A percentile compares a stretch with the other conserved stretches of the same genome.
These are phyloP conservation scores for Cronartium ribicola DNA, from an alignment of 1,284 basidiomycete species.

Conservation along the genomic window DNA sequence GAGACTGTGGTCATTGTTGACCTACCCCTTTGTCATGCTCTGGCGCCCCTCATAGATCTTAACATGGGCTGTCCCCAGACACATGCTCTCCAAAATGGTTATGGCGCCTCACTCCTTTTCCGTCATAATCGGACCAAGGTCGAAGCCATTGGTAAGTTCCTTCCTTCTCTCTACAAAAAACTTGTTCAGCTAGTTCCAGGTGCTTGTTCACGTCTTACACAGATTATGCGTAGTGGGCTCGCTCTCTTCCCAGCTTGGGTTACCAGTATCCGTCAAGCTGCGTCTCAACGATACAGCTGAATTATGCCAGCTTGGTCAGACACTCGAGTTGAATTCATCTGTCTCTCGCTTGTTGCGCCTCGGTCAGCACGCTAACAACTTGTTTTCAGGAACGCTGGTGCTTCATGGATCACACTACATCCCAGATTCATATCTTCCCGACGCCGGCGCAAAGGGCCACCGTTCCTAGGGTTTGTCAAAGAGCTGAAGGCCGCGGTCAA, in stretches of 20 bases:
- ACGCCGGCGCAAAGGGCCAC: slow-evolving; percentile 64
- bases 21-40: neutral
- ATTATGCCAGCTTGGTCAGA: neutral
- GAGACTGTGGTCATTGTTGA: too few species aligned
- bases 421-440: slow-evolving; percentile 66
- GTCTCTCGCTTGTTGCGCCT: slow-evolving; percentile 61
- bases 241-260: slow-evolving; percentile 59
- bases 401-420: slow-evolving; percentile 58
- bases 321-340: neutral
- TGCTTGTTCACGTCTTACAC: neutral
- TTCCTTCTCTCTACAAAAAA: slow-evolving; percentile 12
- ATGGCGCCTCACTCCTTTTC: slow-evolving; percentile 66
- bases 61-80: slow-evolving; percentile 69
- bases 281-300: slow-evolving; percentile 58
- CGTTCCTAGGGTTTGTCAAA: slow-evolving; percentile 62
- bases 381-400: neutral
- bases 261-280: slow-evolving; percentile 64
- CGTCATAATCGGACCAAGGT: slow-evolving; percentile 66
- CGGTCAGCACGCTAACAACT: slow-evolving; percentile 63
- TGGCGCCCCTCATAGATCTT: slow-evolving; percentile 52
- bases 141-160: slow-evolving; percentile 58
- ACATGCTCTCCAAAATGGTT: slow-evolving; percentile 63
- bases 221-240: slow-evolving; percentile 56
- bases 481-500: slow-evolving; percentile 58
- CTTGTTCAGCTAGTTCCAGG: neutral